A percentile compares a stretch with the other conserved stretches of the same genome.
Conservation (phyloP, 2,329 filamentous ascomycete genomes). For the Alternaria sp. region DNA sequence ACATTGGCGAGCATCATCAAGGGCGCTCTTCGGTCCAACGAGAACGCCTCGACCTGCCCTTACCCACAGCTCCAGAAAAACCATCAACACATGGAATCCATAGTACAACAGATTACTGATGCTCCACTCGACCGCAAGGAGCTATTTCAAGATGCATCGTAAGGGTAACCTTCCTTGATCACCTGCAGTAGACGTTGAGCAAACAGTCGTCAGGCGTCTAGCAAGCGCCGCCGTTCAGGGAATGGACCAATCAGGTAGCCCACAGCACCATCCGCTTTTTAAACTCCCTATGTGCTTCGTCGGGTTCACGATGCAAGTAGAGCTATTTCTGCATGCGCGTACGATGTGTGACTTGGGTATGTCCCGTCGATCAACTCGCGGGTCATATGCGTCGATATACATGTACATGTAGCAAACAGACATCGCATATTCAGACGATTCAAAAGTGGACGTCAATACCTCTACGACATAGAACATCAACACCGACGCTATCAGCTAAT, state of each 20-base stretch:
- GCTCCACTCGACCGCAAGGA: too few relatives aligned
- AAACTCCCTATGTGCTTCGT: not conserved
- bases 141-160: not conserved
- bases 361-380: not conserved
- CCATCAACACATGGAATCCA: not conserved
- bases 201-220: not conserved
- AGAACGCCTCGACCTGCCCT: not conserved
- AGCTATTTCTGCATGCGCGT: not conserved
- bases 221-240: not conserved
- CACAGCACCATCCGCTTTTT: not conserved
- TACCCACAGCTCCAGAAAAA: not conserved
- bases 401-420: not conserved
- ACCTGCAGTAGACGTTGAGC: not conserved
- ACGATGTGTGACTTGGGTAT: not conserved
- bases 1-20: not conserved
- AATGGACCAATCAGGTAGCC: not conserved
- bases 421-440: not conserved
- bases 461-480: too few relatives aligned
- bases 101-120: not conserved
- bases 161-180: not conserved
- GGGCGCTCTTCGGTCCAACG: not conserved
- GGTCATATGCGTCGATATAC: not conserved
- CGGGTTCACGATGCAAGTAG: not conserved
- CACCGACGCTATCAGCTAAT: too few relatives aligned
- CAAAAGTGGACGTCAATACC: too few relatives aligned